phyloP scores from a whole-genome alignment of 176 grass and related monocot species.

The barley (Hordeum vulgare) region MorexV3_pseudomolecules_assembly NC_058524.1:602054876-602055375 shows the following conservation, averaged over 20 bases:
- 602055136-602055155: neutral
- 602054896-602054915: neutral
- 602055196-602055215: neutral
- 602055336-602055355: too few relatives aligned
- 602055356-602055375: too few relatives aligned
- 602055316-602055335: too few relatives aligned
- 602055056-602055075: neutral
- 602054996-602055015: neutral
- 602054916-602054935: too few relatives aligned
- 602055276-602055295: neutral
- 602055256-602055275: neutral
- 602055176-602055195: neutral
- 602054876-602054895: too few relatives aligned
- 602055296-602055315: neutral
- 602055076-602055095: neutral
- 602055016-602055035: neutral
- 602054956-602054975: neutral
- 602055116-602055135: neutral
- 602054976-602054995: neutral
- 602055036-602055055: neutral
- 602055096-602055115: neutral
- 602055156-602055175: neutral
- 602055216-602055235: neutral
- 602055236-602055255: neutral
- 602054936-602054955: neutral